Conservation (phyloP, 345 rosid species). For the Populus tremula region DNA sequence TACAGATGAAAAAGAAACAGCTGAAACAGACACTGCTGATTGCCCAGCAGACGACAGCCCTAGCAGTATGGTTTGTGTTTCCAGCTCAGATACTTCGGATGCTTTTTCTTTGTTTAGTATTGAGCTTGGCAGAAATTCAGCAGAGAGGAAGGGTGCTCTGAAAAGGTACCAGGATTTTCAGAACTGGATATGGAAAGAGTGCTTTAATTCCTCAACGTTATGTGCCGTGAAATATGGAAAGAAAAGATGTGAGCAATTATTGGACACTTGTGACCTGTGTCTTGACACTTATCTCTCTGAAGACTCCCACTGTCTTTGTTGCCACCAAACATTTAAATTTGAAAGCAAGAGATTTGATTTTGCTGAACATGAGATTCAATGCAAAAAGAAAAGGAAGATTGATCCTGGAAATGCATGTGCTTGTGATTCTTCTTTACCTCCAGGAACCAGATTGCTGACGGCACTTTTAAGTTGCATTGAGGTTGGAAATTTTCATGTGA, state of each 20-base stretch:
- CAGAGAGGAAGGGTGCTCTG: conserved; percentile 58
- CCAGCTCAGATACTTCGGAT: conserved; percentile 46
- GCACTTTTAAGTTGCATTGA: conserved; percentile 59
- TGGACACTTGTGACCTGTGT: conserved; percentile 71
- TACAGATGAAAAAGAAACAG: conserved; percentile 35
- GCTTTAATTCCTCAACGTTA: conserved; percentile 43
- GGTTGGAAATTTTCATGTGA: conserved; percentile 39
- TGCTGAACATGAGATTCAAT: conserved; percentile 40
- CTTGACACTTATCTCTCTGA: conserved; percentile 47
- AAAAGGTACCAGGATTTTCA: conserved; percentile 75
- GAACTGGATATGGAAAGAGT: conserved; percentile 80
- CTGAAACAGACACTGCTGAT: conserved; percentile 45
- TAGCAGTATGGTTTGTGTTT: conserved; percentile 53
- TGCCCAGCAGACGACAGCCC: conserved; percentile 50
- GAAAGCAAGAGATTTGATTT: conserved; percentile 27
- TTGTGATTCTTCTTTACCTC: conserved; percentile 54
- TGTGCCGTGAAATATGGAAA: conserved; percentile 57
- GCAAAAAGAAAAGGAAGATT: conserved; percentile 43
- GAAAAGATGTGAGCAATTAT: conserved; percentile 49
- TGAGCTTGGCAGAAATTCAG: conserved; percentile 69
- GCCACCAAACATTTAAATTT: conserved; percentile 57
- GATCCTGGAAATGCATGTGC: conserved; percentile 25
- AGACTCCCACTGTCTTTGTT: conserved; percentile 56
- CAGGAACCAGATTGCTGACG: conserved; percentile 73
- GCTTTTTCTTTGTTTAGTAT: conserved; percentile 58